Evolutionary conservation across 2,329 filamentous ascomycete species (phyloP), one percentile per base, ranked within the genome.

Genomic region (Ophiostoma sp.): DNA sequence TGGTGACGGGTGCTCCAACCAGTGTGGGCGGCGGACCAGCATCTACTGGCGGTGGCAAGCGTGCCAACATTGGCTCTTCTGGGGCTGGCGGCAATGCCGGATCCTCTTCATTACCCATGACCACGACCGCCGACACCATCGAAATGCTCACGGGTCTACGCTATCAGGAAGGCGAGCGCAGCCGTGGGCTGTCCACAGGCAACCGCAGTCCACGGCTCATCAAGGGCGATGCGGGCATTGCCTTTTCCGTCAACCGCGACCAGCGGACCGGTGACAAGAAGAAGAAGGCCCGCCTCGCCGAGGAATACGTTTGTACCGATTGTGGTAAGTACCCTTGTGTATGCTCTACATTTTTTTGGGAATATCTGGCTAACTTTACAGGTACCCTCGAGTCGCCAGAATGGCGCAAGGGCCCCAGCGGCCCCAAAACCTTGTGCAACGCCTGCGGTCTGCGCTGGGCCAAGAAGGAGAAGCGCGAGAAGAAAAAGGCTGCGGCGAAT

Each of bases 251-350:
- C 45, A 94, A 97, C 76, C 90, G 94, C 75, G 93, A 96, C 74
- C 87, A 88, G 17, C 85, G 91, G 68, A 87, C 87, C 15, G 90
- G 88, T 0, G 92, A 94, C 75, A 95, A 97, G 82, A 97, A 97
- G 85, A 93, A 92, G 85, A 97, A 97, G 81, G 85, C 93, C 64
- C 97, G 97, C 81, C 87, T 89, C 31, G 87, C 88, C 1, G 90
- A 97, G 79, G 95, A 98, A 85, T 98, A 98, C 80, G 93, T 97
- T 50, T 98, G 95, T 82, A 95, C 93, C 0, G 95, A 98, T 81
- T 98, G 95, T 82, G 95, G 95, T 45, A 98, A 8, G 61, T 66
- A 42, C 15, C n/a, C n/a, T n/a, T n/a, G n/a, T n/a, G n/a, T n/a
- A n/a, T n/a, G n/a, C 12, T n/a, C 7, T 36, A 42, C 17, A 11